A percentile compares a stretch with the other conserved stretches of the same genome.
Evolutionary conservation across 345 rosid species (phyloP).

Genomic region (Hibiscus mutabilis): DNA sequence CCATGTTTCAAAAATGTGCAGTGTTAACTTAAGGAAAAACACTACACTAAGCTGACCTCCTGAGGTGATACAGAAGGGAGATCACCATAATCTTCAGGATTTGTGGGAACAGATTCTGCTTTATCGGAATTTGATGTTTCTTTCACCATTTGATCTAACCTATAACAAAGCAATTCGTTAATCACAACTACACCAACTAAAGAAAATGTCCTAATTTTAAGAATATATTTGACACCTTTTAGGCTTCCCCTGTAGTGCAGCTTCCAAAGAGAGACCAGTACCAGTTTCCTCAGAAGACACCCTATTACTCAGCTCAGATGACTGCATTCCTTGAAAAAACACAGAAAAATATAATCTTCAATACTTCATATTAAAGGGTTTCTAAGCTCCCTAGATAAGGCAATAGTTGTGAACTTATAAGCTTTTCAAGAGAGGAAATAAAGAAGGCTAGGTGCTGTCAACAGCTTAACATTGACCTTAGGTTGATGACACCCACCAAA

Average conservation of each 20-base stretch:
- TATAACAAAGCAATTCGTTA: conserved; percentile 30
- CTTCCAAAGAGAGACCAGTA: conserved; percentile 19
- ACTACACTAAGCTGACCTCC: conserved; percentile 41
- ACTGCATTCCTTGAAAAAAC: conserved; percentile 60
- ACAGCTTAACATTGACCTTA: neutral
- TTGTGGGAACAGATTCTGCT: conserved; percentile 19
- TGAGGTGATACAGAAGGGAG: conserved; percentile 36
- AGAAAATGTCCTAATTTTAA: conserved; percentile 1
- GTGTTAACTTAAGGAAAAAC: neutral
- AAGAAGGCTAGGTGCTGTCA: neutral
- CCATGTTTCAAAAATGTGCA: neutral
- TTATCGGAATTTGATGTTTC: conserved; percentile 24
- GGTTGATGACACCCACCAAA: neutral
- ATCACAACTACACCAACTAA: conserved; percentile 13
- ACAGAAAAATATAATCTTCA: conserved; percentile 18
- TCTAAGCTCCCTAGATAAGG: neutral
- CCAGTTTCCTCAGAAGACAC: conserved; percentile 26
- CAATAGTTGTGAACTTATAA: neutral
- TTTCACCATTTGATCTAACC: conserved; percentile 44
- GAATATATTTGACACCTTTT: conserved; percentile 42
- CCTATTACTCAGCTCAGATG: conserved; percentile 19
- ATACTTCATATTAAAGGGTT: conserved; percentile 1
- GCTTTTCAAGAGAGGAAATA: neutral
- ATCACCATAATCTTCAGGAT: conserved; percentile 25
- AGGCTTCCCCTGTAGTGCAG: conserved; percentile 61